Conservation (phyloP, 2,329 filamentous ascomycete species). For the Cercospora berteroae region DNA sequence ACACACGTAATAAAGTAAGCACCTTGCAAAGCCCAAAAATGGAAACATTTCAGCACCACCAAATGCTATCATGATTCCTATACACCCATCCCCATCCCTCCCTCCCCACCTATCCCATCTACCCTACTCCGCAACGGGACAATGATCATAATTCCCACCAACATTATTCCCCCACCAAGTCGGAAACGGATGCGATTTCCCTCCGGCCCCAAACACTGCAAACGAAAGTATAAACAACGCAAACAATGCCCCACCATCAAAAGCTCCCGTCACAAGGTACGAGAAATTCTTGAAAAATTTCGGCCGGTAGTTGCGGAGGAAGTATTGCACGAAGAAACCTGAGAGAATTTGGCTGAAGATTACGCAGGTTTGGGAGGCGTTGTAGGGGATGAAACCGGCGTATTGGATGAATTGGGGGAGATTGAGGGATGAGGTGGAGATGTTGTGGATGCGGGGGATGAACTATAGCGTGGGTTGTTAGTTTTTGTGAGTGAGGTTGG, state of each 20-base stretch:
- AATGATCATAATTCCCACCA: slow-evolving; percentile 51
- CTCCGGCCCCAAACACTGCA: slow-evolving; percentile 51
- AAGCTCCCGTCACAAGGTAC: slow-evolving; percentile 54
- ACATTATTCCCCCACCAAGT: slow-evolving; percentile 57
- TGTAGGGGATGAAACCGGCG: slow-evolving; percentile 56
- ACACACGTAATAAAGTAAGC: neutral
- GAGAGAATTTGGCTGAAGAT: slow-evolving; percentile 45
- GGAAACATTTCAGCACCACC: neutral
- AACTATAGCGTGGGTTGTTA: too few relatives aligned
- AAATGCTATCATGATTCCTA: neutral
- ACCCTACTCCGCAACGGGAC: slow-evolving; percentile 35
- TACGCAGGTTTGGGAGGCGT: slow-evolving; percentile 56
- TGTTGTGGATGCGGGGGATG: slow-evolving; percentile 45
- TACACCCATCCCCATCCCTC: neutral
- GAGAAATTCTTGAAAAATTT: slow-evolving; percentile 55
- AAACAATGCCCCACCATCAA: slow-evolving; percentile 52
- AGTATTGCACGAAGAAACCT: slow-evolving; percentile 54
- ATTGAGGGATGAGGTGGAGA: slow-evolving; percentile 42
- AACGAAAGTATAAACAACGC: slow-evolving; percentile 56
- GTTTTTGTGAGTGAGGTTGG: too few relatives aligned
- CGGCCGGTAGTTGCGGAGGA: slow-evolving; percentile 54
- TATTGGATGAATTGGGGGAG: slow-evolving; percentile 56
- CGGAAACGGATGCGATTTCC: slow-evolving; percentile 46
- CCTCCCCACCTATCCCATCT: neutral
- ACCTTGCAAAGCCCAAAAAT: neutral